These are phyloP conservation scores for Euphorbia celastroides DNA, from an alignment of 441 rosid genomes.

Conservation along the genomic window DNA sequence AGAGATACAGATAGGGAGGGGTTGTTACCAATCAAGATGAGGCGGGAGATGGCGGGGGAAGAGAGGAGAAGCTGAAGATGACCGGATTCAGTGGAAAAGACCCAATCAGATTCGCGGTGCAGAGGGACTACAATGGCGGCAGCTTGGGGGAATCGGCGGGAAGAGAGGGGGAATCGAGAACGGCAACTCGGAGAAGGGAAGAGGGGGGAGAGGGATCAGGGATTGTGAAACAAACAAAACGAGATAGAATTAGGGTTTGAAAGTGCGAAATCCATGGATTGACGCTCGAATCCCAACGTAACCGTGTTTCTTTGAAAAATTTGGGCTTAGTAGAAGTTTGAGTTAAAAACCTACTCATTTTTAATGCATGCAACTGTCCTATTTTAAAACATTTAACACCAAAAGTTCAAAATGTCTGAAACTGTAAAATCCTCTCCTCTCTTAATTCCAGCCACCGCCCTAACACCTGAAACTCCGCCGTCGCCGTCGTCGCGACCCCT, in stretches of 20 bases:
- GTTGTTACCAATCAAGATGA: constrained; percentile 45
- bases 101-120: constrained; percentile 69
- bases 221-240: constrained; percentile 66
- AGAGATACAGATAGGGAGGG: constrained; percentile 20
- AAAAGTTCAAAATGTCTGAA: no score
- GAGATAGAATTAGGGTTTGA: constrained; percentile 49
- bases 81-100: constrained; percentile 77
- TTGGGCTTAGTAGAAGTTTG: no score
- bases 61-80: constrained; percentile 69
- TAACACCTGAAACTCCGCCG: no score
- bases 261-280: constrained; percentile 33
- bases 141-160: constrained; percentile 29
- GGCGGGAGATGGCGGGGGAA: constrained; percentile 44
- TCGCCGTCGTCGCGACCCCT: no score
- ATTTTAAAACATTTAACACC: no score
- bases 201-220: constrained; percentile 28
- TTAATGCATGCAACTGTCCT: no score
- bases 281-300: no score
- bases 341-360: no score
- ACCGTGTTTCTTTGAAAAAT: no score
- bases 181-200: constrained; percentile 54
- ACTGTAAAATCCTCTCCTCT: no score
- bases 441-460: no score
- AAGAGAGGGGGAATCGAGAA: constrained; percentile 64
- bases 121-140: constrained; percentile 69